These are phyloP conservation scores for Dryadomyces quercus-mongolicae DNA, from an alignment of 2,329 filamentous ascomycete genomes.

Conservation along the genomic window DNA sequence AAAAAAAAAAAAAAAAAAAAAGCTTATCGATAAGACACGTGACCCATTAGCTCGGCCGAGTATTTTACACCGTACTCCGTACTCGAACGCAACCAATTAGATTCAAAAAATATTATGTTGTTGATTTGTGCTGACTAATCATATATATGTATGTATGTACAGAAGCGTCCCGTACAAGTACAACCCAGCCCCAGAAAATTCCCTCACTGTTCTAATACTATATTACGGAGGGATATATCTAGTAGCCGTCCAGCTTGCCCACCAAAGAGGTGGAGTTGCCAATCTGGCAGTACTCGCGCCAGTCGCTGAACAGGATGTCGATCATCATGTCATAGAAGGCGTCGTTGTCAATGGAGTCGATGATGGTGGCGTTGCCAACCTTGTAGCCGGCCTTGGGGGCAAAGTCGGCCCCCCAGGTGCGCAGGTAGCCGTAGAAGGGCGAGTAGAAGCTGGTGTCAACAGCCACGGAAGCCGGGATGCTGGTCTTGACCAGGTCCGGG, in stretches of 20 bases:
- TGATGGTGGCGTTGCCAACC: slow-evolving; percentile 1
- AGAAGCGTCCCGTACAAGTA: too few relatives aligned
- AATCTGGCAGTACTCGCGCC: slow-evolving; percentile 3
- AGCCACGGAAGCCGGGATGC: background rate
- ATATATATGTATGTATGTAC: too few relatives aligned
- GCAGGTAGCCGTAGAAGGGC: slow-evolving; percentile 5
- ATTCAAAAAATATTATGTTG: too few relatives aligned
- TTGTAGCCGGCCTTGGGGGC: slow-evolving; percentile 3
- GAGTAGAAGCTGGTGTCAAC: slow-evolving; percentile 8
- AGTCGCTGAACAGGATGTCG: slow-evolving; percentile 4
- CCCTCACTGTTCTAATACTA: too few relatives aligned
- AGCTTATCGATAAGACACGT: background rate
- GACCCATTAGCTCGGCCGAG: too few relatives aligned
- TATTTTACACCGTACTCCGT: too few relatives aligned
- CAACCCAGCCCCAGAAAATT: too few relatives aligned
- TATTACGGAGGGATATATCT: background rate
- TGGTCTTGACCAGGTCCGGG: slow-evolving; percentile 2
- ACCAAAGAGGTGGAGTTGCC: background rate
- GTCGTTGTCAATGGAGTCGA: background rate
- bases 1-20: slow-evolving; percentile 1
- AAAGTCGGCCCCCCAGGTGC: slow-evolving; percentile 6
- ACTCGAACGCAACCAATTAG: too few relatives aligned
- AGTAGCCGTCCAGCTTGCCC: slow-evolving; percentile 3
- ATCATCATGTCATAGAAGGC: slow-evolving; percentile 5
- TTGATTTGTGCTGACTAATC: too few relatives aligned